Conservation (phyloP, 805 yeast genomes). For the Suhomyces kilbournensis region DNA sequence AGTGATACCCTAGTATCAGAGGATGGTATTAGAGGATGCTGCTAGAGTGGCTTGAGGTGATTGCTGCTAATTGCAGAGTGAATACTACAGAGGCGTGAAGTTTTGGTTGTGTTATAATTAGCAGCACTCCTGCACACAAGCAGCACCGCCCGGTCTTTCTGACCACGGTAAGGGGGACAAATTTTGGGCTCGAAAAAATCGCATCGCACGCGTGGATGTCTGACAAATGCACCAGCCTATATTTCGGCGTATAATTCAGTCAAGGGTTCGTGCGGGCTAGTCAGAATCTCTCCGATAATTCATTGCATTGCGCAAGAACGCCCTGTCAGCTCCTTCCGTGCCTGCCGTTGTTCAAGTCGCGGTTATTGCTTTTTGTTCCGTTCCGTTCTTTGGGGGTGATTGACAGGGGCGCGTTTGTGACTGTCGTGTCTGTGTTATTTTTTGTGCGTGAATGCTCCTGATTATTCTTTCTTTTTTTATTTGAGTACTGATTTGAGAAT, state of each 20-base stretch:
- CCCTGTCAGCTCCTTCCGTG: neutral
- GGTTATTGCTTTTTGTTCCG: neutral
- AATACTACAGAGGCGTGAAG: neutral
- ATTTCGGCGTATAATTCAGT: neutral
- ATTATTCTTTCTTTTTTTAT: neutral
- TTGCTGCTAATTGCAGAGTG: neutral
- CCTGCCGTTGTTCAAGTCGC: neutral
- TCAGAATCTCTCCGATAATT: neutral
- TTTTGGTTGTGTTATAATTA: neutral
- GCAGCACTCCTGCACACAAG: neutral
- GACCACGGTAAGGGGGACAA: neutral
- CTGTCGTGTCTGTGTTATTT: constrained; percentile 2
- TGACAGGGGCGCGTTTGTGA: constrained; percentile 4
- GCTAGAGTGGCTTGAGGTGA: neutral
- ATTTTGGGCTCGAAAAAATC: neutral
- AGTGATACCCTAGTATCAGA: neutral
- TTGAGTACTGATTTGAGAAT: neutral
- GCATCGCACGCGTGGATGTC: neutral
- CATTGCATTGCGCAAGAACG: neutral
- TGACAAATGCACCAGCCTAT: neutral
- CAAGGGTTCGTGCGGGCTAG: neutral
- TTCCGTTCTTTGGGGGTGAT: neutral
- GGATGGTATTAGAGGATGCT: too few species aligned
- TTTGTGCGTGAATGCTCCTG: neutral
- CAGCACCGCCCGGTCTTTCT: neutral